Conservation (phyloP, 2,329 filamentous ascomycete genomes). For the Ciborinia camelliae region DNA sequence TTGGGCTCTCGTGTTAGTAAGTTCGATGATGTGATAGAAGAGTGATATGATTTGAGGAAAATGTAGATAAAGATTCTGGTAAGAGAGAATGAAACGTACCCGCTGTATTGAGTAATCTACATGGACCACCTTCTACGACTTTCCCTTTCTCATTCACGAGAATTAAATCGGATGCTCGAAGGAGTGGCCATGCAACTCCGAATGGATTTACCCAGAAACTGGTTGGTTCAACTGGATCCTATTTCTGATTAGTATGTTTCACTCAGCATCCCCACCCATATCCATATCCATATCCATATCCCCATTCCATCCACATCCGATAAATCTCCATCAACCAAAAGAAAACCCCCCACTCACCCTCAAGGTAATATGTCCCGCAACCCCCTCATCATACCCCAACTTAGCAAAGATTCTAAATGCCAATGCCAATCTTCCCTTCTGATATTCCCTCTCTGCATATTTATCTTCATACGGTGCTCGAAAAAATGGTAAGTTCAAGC, state of each 20-base stretch:
- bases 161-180: conserved; percentile 65
- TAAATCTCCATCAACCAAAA: neutral
- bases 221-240: conserved; percentile 39
- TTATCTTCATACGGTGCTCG: conserved; percentile 34
- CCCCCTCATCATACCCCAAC: conserved; percentile 46
- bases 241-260: conserved; percentile 2
- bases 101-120: conserved; percentile 35
- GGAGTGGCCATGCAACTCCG: conserved; percentile 39
- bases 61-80: no score
- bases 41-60: no score
- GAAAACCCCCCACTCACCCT: conserved; percentile 27
- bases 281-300: neutral
- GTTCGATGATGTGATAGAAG: neutral
- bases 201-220: conserved; percentile 40
- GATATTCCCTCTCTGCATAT: conserved; percentile 39
- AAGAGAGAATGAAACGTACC: conserved; percentile 22
- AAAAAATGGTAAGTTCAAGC: neutral
- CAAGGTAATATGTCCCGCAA: conserved; percentile 46
- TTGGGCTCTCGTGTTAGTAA: neutral
- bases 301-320: no score
- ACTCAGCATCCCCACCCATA: neutral
- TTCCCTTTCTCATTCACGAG: conserved; percentile 59
- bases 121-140: conserved; percentile 58
- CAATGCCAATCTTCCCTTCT: conserved; percentile 44
- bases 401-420: conserved; percentile 49